These are phyloP conservation scores for Leishmania turanica DNA, from an alignment of 208 protist genomes.

Conservation along the genomic window DNA sequence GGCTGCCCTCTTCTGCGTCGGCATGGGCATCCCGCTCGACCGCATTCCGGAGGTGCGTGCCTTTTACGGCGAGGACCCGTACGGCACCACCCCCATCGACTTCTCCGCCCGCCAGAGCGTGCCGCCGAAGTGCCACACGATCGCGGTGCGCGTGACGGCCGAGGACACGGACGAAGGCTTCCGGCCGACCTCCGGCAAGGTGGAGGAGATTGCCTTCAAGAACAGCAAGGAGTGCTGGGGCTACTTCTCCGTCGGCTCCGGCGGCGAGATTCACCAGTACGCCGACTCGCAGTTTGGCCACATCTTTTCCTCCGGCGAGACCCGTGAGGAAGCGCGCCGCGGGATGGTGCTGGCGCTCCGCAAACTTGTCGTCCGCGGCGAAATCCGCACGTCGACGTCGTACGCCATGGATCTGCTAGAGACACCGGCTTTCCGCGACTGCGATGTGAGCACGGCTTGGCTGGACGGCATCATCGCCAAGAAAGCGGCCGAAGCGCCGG, in stretches of 20 bases:
- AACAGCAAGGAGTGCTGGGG: slow-evolving; percentile 97
- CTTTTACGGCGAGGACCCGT: slow-evolving; percentile 90
- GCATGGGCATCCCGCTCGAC: slow-evolving; percentile 96
- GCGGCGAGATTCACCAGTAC: slow-evolving; percentile 93
- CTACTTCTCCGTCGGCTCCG: slow-evolving; percentile 96
- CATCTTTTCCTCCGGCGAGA: slow-evolving; percentile 95
- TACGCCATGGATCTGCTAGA: slow-evolving; percentile 94
- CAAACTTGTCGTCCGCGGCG: slow-evolving; percentile 95
- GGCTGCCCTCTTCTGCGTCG: slow-evolving; percentile 95
- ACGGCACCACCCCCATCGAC: slow-evolving; percentile 84
- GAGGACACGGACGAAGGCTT: slow-evolving; percentile 98
- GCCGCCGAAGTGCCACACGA: slow-evolving; percentile 92
- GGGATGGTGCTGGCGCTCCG: slow-evolving; percentile 93
- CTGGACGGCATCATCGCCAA: slow-evolving; percentile 82
- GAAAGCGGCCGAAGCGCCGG: slow-evolving; percentile 45
- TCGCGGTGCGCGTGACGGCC: slow-evolving; percentile 97
- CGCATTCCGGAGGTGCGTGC: slow-evolving; percentile 95
- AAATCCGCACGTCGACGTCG: slow-evolving; percentile 96
- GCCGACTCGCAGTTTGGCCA: slow-evolving; percentile 99
- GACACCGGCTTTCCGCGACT: slow-evolving; percentile 77
- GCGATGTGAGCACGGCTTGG: slow-evolving; percentile 86
- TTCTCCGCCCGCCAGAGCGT: slow-evolving; percentile 65
- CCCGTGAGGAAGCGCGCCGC: slow-evolving; percentile 93
- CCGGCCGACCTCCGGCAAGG: slow-evolving; percentile 94
- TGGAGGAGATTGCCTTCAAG: slow-evolving; percentile 96